Base-by-base conservation (phyloP, 2,329 filamentous ascomycete genomes). In the Aspergillus alliaceus region DNA sequence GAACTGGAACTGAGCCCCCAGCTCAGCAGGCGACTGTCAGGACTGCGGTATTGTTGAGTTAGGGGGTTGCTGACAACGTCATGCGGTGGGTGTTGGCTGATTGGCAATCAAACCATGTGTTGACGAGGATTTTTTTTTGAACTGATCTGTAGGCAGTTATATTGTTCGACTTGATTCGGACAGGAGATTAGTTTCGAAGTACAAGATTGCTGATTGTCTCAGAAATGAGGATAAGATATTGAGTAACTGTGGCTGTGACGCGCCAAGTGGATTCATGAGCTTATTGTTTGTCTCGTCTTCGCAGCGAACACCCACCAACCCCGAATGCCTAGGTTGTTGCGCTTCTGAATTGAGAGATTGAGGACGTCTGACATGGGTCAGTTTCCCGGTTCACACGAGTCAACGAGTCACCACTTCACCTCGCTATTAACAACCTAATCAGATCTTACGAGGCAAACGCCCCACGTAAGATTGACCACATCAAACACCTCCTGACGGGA, bases 401-500 rank as follows among this genome's bases (percentile, higher is more conserved):
- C 15, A n/a, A 48, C 24, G 40, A 44, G 27, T 44, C n/a, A 24
- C 6, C 40, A n/a, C 24, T 27, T 27, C 24, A 18, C 24, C 24
- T 44, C 40, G 14, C 40, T 9, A 20, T 48, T 24, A 22, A 32
- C 27, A 48, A 32, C 44, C 20, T 22, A 48, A 32, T 32, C 25
- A 3, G 29, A 4, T 11, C 44, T 20, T 11, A 32, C 18, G 20
- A 31, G 44, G 29, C 25, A 48, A 14, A 12, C 15, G 1, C 6
- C 15, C 25, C 42, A 24, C 44, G 15, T 24, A 18, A 31, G 7
- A 11, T 18, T 32, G 29, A 48, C 15, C 27, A 12, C 32, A 47
- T 66, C 48, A 74, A 51, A 77, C 58, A 20, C 75, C 75, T 39
- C 83, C 84, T 51, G 85, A 89, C 2, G 93, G 93, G 1, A 95